Percentiles rank a stretch among this genome's conserved stretches.
These are phyloP conservation scores for Anethum foeniculum DNA, from an alignment of 140 eudicot species.

Conservation along the genomic window DNA sequence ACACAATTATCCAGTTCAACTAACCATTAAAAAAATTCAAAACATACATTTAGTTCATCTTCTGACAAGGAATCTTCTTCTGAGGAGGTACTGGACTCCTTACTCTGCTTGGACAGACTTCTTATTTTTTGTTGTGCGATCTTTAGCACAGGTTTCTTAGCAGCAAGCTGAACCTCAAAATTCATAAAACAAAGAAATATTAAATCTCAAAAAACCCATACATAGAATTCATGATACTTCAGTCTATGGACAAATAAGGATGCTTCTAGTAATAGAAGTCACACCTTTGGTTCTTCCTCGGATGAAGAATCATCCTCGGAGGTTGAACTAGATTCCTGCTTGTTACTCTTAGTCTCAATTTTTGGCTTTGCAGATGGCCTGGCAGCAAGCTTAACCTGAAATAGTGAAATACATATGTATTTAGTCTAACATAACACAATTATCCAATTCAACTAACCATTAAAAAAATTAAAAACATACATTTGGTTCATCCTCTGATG, in stretches of 20 bases:
- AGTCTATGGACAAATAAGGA: background rate
- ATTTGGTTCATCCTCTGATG: background rate
- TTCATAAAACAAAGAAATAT: background rate
- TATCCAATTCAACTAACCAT: background rate
- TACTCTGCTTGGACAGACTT: background rate
- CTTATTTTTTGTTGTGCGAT: too few species aligned
- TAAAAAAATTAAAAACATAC: background rate
- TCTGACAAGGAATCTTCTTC: background rate
- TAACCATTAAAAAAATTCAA: too few species aligned
- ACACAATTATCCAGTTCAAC: too few species aligned
- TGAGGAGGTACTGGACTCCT: background rate
- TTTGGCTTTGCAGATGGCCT: too few species aligned
- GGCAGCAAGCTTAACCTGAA: background rate
- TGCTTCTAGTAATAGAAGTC: too few species aligned
- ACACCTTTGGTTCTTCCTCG: too few species aligned
- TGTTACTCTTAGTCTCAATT: too few species aligned
- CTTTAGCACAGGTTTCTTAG: background rate
- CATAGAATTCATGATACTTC: background rate
- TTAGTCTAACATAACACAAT: background rate
- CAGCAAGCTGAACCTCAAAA: background rate
- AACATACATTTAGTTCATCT: background rate
- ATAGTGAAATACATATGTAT: background rate
- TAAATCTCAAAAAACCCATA: background rate
- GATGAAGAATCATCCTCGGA: background rate
- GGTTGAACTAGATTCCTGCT: background rate